Conservation (phyloP, 306 rosid genomes). For the Vigna hirtella region DNA sequence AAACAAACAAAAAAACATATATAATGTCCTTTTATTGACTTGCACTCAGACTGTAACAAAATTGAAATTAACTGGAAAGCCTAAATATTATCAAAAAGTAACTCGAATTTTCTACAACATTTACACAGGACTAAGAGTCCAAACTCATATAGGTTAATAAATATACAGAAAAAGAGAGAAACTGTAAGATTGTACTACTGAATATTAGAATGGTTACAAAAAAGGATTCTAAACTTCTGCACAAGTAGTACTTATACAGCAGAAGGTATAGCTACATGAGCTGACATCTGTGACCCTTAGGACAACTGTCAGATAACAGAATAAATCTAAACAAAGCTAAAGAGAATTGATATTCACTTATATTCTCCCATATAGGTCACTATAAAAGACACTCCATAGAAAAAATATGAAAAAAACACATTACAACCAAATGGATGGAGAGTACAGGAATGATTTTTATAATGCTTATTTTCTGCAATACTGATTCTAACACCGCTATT, state of each 20-base stretch:
- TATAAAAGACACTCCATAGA: background rate
- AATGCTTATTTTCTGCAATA: background rate
- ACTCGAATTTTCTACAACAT: slow-evolving; percentile 30
- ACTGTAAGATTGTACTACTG: too few species aligned
- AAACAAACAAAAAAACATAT: slow-evolving; percentile 34
- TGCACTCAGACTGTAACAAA: slow-evolving; percentile 33
- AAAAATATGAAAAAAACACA: slow-evolving; percentile 31
- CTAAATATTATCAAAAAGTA: slow-evolving; percentile 32
- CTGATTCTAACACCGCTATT: slow-evolving; percentile 32
- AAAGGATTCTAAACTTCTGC: too few species aligned
- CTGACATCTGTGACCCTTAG: too few species aligned
- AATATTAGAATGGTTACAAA: too few species aligned
- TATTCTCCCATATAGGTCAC: background rate
- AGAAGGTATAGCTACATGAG: too few species aligned
- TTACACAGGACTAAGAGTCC: slow-evolving; percentile 3
- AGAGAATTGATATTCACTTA: too few species aligned
- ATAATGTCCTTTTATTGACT: slow-evolving; percentile 35
- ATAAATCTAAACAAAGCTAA: too few species aligned
- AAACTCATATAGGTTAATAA: background rate
- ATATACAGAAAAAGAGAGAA: too few species aligned
- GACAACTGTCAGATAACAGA: too few species aligned
- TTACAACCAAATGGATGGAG: slow-evolving; percentile 19
- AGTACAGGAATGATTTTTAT: slow-evolving; percentile 28
- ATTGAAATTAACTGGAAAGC: slow-evolving; percentile 39
- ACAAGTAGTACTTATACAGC: too few species aligned